Conservation (phyloP, 2,329 filamentous ascomycete species). For the Penicillium sp. region DNA sequence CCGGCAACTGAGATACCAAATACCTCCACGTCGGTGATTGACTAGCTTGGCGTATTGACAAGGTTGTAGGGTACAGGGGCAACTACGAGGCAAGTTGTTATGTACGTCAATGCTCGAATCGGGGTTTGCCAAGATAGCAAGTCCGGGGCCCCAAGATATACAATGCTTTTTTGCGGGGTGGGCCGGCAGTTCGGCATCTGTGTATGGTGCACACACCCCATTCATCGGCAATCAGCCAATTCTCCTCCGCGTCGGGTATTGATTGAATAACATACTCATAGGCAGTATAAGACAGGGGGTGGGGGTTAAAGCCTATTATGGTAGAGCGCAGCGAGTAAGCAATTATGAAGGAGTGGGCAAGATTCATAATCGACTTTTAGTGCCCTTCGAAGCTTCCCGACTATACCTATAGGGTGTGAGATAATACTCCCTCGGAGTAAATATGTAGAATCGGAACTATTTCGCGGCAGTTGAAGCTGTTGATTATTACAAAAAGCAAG, state of each 20-base stretch:
- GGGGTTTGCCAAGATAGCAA: not conserved
- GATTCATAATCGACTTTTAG: not conserved
- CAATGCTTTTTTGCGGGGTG: not conserved
- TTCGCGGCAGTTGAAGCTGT: not conserved
- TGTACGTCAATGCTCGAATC: not conserved
- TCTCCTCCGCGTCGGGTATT: not conserved
- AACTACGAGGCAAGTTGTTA: no score
- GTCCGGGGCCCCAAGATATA: not conserved
- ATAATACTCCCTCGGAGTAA: not conserved
- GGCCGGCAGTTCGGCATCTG: not conserved
- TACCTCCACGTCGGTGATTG: constrained; percentile 1
- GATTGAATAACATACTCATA: not conserved
- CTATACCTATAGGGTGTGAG: not conserved
- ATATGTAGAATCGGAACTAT: not conserved
- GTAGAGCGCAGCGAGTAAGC: not conserved
- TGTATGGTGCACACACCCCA: not conserved
- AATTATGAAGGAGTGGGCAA: not conserved
- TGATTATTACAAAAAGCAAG: not conserved
- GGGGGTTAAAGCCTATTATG: not conserved
- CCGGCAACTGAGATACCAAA: not conserved
- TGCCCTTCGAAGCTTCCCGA: not conserved
- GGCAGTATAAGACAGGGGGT: not conserved
- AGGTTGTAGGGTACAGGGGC: not conserved
- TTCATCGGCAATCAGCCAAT: not conserved
- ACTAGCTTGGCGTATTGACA: not conserved